A percentile compares a stretch with the other conserved stretches of the same genome.
Evolutionary conservation across 768 basidiomycete species (phyloP).

Genomic region (Trametes maxima): DNA sequence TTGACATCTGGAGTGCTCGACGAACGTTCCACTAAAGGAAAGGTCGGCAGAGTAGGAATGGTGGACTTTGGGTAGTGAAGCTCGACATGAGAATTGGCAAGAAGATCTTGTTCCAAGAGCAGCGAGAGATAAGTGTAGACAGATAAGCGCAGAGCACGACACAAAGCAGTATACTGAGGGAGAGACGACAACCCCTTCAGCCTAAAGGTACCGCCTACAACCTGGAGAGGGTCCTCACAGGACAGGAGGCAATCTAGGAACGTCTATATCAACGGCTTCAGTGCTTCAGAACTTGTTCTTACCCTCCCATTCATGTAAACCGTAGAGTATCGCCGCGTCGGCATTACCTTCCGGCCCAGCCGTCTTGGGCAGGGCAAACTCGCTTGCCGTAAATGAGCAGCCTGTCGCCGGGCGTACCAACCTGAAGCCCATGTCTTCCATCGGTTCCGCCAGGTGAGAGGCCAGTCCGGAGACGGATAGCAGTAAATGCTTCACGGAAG

Average conservation of each 20-base stretch:
- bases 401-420: conserved; percentile 29
- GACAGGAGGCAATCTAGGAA: conserved; percentile 14
- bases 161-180: conserved; percentile 46
- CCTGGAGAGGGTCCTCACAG: conserved; percentile 33
- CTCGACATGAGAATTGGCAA: conserved; percentile 51
- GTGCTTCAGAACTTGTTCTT: conserved; percentile 22
- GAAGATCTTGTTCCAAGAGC: conserved; percentile 60
- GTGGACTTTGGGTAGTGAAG: conserved; percentile 45
- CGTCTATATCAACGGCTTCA: neutral
- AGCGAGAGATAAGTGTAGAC: conserved; percentile 60
- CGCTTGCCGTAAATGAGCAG: conserved; percentile 48
- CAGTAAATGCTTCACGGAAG: conserved; percentile 49
- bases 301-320: conserved; percentile 56
- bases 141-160: conserved; percentile 51
- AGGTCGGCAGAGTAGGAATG: conserved; percentile 16
- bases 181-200: conserved; percentile 50
- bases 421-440: conserved; percentile 39
- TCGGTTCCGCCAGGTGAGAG: conserved; percentile 26
- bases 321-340: conserved; percentile 45
- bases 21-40: conserved; percentile 18
- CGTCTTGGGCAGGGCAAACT: conserved; percentile 12
- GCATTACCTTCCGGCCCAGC: neutral
- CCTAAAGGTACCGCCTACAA: conserved; percentile 66
- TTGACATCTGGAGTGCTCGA: conserved; percentile 25
- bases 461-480: conserved; percentile 49